Percentiles rank a stretch among this genome's conserved stretches.
phyloP scores from a whole-genome alignment of 495 filamentous ascomycete species.

The Rhizodiscina lignyota region DNA sequence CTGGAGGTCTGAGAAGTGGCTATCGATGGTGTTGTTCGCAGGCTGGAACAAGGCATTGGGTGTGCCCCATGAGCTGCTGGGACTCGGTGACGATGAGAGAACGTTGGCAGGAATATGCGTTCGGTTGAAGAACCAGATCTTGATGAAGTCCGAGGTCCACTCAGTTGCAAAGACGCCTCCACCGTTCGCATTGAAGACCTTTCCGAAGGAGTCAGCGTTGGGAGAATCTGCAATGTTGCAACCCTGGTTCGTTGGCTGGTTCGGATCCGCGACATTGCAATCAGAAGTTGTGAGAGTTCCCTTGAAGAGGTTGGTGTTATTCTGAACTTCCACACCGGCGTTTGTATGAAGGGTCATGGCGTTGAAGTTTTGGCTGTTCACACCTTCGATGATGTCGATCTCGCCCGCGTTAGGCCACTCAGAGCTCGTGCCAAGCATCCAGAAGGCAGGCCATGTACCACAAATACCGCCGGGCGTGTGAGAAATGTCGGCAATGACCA shows the following conservation, averaged over 20 bases:
- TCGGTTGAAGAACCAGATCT: constrained; percentile 67
- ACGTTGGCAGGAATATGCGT: constrained; percentile 40
- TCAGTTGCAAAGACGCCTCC: constrained; percentile 71
- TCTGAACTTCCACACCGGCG: constrained; percentile 40
- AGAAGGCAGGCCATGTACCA: constrained; percentile 27
- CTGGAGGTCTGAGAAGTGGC: constrained; percentile 50
- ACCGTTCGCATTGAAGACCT: constrained; percentile 20
- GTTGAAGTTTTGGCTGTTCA: constrained; percentile 49
- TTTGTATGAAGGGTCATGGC: constrained; percentile 61
- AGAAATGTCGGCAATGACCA: constrained; percentile 20
- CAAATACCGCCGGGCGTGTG: constrained; percentile 22
- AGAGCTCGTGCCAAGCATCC: constrained; percentile 48
- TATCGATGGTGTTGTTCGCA: constrained; percentile 43
- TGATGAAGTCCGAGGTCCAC: constrained; percentile 53
- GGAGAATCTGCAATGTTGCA: background rate
- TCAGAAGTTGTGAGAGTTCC: constrained; percentile 31
- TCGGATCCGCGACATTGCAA: constrained; percentile 22
- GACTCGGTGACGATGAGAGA: constrained; percentile 38
- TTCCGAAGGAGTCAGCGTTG: constrained; percentile 10
- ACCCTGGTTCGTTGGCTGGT: constrained; percentile 4
- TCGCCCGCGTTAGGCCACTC: constrained; percentile 70
- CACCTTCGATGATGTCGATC: constrained; percentile 80
- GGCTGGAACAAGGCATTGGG: constrained; percentile 50
- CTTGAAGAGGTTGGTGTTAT: constrained; percentile 26
- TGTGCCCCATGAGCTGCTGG: constrained; percentile 43